A percentile compares a stretch with the other conserved stretches of the same genome.
Evolutionary conservation across 306 rosid species (phyloP).

Genomic region (Begonia loranthoides): DNA sequence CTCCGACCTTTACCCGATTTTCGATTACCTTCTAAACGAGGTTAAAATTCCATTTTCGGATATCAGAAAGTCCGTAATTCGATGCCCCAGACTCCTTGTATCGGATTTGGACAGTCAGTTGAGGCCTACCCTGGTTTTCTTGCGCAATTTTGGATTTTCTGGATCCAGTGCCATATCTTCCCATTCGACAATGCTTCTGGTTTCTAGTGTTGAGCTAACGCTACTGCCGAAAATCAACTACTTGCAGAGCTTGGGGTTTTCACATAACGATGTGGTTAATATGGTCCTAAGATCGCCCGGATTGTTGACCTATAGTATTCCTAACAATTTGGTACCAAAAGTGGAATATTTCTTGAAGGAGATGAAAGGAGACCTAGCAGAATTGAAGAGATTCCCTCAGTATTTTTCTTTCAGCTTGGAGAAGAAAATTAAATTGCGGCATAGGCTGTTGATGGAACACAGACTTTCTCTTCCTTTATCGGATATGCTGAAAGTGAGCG

Average conservation of each 20-base stretch:
- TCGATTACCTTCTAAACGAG: slow-evolving; percentile 66
- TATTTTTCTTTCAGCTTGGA: slow-evolving; percentile 78
- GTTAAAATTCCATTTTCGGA: slow-evolving; percentile 43
- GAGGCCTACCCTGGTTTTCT: slow-evolving; percentile 26
- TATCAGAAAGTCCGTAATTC: slow-evolving; percentile 33
- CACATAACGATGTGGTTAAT: slow-evolving; percentile 27
- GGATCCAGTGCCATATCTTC: slow-evolving; percentile 20
- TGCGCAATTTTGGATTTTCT: slow-evolving; percentile 24
- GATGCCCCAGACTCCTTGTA: slow-evolving; percentile 66
- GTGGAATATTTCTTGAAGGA: slow-evolving; percentile 43
- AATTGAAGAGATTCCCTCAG: slow-evolving; percentile 61
- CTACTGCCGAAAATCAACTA: slow-evolving; percentile 32
- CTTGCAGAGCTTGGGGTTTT: slow-evolving; percentile 34
- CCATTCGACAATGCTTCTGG: slow-evolving; percentile 28
- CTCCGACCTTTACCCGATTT: slow-evolving; percentile 47
- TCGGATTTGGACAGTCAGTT: slow-evolving; percentile 35
- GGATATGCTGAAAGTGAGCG: slow-evolving; percentile 52
- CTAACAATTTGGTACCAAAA: slow-evolving; percentile 44
- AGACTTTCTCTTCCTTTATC: slow-evolving; percentile 40
- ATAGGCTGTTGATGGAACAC: slow-evolving; percentile 24
- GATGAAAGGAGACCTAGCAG: slow-evolving; percentile 45
- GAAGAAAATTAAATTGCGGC: slow-evolving; percentile 50
- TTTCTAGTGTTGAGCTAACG: slow-evolving; percentile 30
- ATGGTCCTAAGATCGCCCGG: slow-evolving; percentile 77
- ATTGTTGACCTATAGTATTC: slow-evolving; percentile 44